Conservation (phyloP, 257 asterid genomes). For the Solanum pimpinellifolium region DNA sequence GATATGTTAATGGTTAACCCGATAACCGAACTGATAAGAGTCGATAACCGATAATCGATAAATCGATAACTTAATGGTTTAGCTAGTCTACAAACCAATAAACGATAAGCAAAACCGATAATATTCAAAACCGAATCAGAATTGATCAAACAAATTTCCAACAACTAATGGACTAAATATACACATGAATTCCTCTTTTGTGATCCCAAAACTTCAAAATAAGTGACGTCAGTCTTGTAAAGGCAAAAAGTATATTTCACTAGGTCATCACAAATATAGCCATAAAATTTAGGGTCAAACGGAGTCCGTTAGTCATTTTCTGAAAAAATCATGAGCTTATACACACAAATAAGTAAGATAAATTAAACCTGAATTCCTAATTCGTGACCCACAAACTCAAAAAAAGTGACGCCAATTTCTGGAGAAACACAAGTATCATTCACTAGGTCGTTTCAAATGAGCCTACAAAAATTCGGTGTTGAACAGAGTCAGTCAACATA, state of each 20-base stretch:
- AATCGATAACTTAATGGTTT: no score
- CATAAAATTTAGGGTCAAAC: not conserved
- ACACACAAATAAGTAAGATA: not conserved
- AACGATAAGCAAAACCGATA: no score
- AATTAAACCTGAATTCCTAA: not conserved
- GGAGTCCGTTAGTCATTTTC: accelerated
- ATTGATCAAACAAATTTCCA: no score
- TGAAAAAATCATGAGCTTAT: accelerated
- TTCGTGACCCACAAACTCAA: not conserved
- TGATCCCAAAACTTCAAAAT: not conserved
- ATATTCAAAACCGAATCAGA: no score
- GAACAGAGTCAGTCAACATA: not conserved
- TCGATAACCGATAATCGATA: no score
- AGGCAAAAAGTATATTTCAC: not conserved
- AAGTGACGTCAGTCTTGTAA: not conserved
- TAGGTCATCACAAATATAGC: not conserved
- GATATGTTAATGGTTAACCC: no score
- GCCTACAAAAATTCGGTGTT: not conserved
- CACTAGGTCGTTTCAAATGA: not conserved
- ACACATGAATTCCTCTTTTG: no score
- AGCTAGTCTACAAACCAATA: no score
- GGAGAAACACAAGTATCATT: not conserved
- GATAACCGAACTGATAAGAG: no score
- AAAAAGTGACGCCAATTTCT: accelerated
- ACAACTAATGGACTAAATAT: no score